Evolutionary conservation across 2,329 filamentous ascomycete genomes (phyloP), one percentile per base, ranked within the genome.

Genomic region (Furcasterigmium sp.): DNA sequence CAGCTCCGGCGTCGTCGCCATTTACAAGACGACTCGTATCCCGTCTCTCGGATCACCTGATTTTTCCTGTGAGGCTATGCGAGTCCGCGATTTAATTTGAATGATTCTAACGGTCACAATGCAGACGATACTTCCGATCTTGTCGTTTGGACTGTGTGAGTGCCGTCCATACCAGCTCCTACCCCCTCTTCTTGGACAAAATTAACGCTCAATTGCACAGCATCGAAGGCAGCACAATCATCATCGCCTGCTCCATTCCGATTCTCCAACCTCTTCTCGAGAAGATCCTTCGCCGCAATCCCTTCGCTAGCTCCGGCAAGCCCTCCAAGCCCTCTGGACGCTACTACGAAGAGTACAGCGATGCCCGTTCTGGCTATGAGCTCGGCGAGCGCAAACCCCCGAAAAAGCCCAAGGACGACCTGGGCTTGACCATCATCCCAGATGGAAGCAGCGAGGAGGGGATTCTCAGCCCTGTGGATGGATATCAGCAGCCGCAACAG

Each of bases 91-190:
- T 7, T 13, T 1, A 6, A 10, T 9, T 34, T 4, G 13, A 11
- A 8, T 20, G n/a, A 13, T 5, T 2, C 4, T 15, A 6, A 11
- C 23, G 36, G 2, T 15, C 23, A 21, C 21, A 13, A n/a, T 4
- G 7, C 37, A 61, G 54, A 58, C 36, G 59, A 62, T 17, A 69
- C 65, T 3, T 60, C 61, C 0, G 65, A 69, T n/a, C 54, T 71
- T 4, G 58, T 70, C 2, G 61, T 72, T 20, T 73, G 69, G 69
- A 72, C 69, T 6, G 58, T 62, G 67, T 69, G 58, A 56, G 53
- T 40, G 8, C 13, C 0, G 11, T 4, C 3, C 7, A 6, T 8
- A 29, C 26, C 3, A 20, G 2, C 26, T 32, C 9, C 4, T 11
- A n/a, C 1, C 10, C 8, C 3, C 14, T 20, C 13, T 7, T 10